Conservation (phyloP, 805 yeast genomes). For the Metschnikowia borealis region DNA sequence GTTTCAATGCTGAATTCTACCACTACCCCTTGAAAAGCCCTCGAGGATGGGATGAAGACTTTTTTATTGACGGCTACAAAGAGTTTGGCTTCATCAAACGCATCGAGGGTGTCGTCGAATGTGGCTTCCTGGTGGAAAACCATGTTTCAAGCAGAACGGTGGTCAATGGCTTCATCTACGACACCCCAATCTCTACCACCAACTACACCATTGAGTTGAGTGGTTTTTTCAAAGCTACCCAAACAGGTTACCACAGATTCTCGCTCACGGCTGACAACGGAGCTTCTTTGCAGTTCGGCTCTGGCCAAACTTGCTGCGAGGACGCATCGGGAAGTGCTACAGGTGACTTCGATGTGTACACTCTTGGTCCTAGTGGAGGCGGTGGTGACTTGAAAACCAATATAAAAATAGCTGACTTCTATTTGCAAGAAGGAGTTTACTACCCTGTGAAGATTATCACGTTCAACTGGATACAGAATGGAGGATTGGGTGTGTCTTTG, state of each 20-base stretch:
- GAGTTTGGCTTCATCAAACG: background rate
- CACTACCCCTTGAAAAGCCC: background rate
- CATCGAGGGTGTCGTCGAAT: background rate
- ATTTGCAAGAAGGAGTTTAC: background rate
- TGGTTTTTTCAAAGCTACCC: conserved; percentile 7
- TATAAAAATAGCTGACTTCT: background rate
- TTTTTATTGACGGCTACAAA: background rate
- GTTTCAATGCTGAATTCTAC: background rate
- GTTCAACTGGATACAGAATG: background rate
- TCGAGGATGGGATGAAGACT: background rate
- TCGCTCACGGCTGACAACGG: background rate
- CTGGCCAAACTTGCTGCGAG: background rate
- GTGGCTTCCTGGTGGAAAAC: background rate
- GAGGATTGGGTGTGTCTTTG: background rate
- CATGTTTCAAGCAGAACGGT: background rate
- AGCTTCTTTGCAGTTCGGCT: background rate
- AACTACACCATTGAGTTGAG: conserved; percentile 6
- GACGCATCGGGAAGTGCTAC: background rate
- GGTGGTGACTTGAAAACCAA: background rate
- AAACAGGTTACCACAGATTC: background rate
- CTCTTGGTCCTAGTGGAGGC: background rate
- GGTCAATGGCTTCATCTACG: conserved; percentile 1
- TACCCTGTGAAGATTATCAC: background rate
- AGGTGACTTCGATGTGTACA: background rate
- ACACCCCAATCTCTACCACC: background rate